These are phyloP conservation scores for Thymus quinquecostatus DNA, from an alignment of 257 asterid genomes.

Conservation along the genomic window DNA sequence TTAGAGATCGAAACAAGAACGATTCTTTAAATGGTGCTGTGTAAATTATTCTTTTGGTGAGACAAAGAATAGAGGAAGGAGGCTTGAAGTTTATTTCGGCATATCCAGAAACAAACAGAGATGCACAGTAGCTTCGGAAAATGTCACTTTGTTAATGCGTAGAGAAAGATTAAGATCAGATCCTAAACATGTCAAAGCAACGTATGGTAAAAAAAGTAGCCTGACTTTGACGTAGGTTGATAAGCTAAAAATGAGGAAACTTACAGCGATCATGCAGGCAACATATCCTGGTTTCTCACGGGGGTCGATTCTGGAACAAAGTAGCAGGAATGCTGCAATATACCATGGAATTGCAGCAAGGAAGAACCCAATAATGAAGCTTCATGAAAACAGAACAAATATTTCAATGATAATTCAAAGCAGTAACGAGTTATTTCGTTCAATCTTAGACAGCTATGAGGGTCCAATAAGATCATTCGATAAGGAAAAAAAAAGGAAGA, in stretches of 20 bases:
- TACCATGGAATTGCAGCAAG: conserved; percentile 88
- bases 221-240: neutral
- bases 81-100: neutral
- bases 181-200: neutral
- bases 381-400: conserved; percentile 35
- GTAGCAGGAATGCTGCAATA: conserved; percentile 59
- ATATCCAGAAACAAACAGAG: neutral
- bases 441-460: neutral
- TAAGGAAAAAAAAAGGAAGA: neutral
- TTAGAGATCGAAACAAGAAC: neutral
- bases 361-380: conserved; percentile 90
- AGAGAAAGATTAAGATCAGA: neutral
- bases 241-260: conserved; percentile 35
- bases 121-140: conserved; percentile 3
- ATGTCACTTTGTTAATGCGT: neutral
- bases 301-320: conserved; percentile 71
- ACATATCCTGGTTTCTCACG: conserved; percentile 93
- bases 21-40: neutral
- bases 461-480: neutral
- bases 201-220: neutral
- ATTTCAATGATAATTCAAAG: conserved; percentile 4
- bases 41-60: neutral
- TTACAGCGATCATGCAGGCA: conserved; percentile 76
- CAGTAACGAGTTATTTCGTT: conserved; percentile 3
- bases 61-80: neutral